Percentiles rank a stretch among this genome's conserved stretches.
phyloP scores from a whole-genome alignment of 768 basidiomycete genomes.

The Cystofilobasidium bisporidii region DNA sequence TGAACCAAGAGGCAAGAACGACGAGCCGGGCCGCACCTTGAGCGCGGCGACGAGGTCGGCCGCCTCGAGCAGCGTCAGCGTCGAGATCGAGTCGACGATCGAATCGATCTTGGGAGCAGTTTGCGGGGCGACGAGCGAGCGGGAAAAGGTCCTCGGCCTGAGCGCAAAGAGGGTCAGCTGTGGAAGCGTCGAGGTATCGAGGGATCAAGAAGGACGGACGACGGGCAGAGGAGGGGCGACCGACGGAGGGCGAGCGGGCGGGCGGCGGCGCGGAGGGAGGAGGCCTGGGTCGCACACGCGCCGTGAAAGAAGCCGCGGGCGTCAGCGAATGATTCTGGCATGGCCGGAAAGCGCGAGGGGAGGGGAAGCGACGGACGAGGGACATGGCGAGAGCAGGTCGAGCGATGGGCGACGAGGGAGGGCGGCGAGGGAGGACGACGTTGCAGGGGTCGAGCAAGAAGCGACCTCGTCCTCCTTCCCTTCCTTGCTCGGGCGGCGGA shows the following conservation, averaged over 20 bases:
- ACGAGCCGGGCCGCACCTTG: slow-evolving; percentile 53
- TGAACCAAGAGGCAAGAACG: background rate
- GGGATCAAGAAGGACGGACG: background rate
- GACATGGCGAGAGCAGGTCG: slow-evolving; percentile 20
- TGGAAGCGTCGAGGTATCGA: background rate
- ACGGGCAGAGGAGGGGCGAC: background rate
- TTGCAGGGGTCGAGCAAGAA: background rate
- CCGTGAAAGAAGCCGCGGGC: no score
- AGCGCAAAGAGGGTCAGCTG: background rate
- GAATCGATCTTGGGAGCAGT: slow-evolving; percentile 57
- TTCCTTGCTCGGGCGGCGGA: no score
- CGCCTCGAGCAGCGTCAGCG: slow-evolving; percentile 80
- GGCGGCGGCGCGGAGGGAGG: slow-evolving; percentile 11
- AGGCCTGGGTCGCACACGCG: no score
- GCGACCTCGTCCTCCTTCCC: no score
- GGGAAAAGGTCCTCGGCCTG: slow-evolving; percentile 18
- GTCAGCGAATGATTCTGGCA: no score
- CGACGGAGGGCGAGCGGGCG: background rate
- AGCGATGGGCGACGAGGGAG: no score
- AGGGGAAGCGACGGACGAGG: slow-evolving; percentile 9
- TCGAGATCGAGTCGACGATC: slow-evolving; percentile 88
- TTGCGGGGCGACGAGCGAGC: slow-evolving; percentile 15
- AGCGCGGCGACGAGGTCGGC: slow-evolving; percentile 84
- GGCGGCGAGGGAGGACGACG: background rate
- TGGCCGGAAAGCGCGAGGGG: background rate